Base-by-base conservation (phyloP, 192 early-diverging fungal species). In the Entomortierella lignicola region DNA sequence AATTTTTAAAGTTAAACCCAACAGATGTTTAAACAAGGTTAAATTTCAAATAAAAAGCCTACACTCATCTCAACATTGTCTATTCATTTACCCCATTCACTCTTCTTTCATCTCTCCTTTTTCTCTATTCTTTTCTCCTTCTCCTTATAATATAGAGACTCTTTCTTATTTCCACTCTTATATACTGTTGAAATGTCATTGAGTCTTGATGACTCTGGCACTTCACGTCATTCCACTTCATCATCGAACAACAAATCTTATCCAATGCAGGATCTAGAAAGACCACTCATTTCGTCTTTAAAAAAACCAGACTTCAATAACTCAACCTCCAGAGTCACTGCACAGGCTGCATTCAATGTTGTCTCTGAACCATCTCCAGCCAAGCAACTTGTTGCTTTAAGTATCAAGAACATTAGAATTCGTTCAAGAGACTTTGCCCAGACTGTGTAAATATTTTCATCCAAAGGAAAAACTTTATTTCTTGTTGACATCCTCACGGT, bases 351-450 rank as follows among this genome's bases (percentile, higher is more conserved):
- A 13, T 83, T 63, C 55, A 31, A 73, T 47, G 82, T 83, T 27
- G 26, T 44, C 34, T 66, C 77, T 7, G 48, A 65, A 13, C 82
- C 69, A 0, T 63, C 82, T 0, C 41, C 64, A 1, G 12, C n/a
- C 17, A 65, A 72, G n/a, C 82, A 83, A 56, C 37, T 83, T 26
- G 55, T 64, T 37, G 82, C 82, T 4, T 71, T 83, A 0, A 47
- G 47, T 39, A 59, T 70, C 71, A 80, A 80, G 64, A 80, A 79
- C 21, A 25, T 69, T 53, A 67, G 55, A 30, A 37, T 80, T 59
- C 63, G 71, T n/a, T 48, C 26, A 59, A 71, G 82, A 5, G 71
- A 83, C 32, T 43, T 62, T 20, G 67, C 68, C 8, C 71, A 77
- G 60, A 80, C 80, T 20, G 44, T 74, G 71, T 74, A 70, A 43